Conservation (phyloP, 1,139 yeast species). For the Yamadazyma membranifaciens region DNA sequence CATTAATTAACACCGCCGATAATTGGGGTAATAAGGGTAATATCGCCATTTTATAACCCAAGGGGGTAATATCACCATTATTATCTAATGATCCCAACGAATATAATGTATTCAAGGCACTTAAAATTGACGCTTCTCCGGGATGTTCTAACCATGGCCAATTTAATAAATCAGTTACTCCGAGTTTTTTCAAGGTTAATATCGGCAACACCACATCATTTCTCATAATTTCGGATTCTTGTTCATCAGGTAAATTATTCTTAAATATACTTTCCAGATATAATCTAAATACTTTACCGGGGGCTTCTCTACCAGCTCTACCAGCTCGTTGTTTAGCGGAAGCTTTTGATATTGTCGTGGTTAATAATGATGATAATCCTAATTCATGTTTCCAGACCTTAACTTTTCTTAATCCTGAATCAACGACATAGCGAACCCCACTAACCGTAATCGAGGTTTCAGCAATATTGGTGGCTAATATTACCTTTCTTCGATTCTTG, state of each 20-base stretch:
- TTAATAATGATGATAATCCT: conserved; percentile 85
- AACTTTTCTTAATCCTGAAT: conserved; percentile 88
- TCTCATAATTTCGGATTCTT: conserved; percentile 90
- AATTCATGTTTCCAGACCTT: conserved; percentile 92
- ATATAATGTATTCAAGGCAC: conserved; percentile 78
- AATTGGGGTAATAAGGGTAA: conserved; percentile 89
- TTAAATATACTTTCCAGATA: conserved; percentile 71
- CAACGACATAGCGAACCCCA: conserved; percentile 92
- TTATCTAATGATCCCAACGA: conserved; percentile 79
- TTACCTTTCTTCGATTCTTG: conserved; percentile 69
- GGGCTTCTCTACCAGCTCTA: conserved; percentile 96
- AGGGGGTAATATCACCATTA: conserved; percentile 66
- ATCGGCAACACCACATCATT: conserved; percentile 84
- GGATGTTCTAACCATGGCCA: conserved; percentile 97
- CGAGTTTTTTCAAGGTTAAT: conserved; percentile 76
- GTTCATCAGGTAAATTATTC: conserved; percentile 61
- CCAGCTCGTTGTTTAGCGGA: conserved; percentile 96
- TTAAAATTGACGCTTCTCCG: conserved; percentile 68
- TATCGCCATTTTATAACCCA: conserved; percentile 83
- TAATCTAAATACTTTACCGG: conserved; percentile 83
- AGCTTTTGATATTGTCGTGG: conserved; percentile 91
- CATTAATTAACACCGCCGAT: conserved; percentile 80
- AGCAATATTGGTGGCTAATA: conserved; percentile 91
- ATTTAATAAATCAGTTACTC: conserved; percentile 75
- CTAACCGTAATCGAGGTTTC: conserved; percentile 96